Evolutionary conservation across 768 basidiomycete genomes (phyloP).

Genomic region (Lactarius akahatsu): DNA sequence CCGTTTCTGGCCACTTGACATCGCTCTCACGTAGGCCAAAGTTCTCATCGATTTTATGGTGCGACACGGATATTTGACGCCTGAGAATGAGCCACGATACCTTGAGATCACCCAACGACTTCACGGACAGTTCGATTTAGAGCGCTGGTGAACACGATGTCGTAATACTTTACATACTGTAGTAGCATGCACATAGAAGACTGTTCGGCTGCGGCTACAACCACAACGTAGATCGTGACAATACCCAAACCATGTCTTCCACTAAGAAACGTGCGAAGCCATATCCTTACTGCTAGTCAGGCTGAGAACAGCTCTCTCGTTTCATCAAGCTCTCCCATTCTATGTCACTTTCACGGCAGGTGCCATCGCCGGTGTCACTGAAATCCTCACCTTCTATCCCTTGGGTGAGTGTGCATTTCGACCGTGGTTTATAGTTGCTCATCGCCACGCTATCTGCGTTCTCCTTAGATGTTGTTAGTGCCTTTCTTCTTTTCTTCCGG

Average conservation of each 20-base stretch:
- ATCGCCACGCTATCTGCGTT: neutral
- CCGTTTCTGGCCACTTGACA: neutral
- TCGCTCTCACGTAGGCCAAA: slow-evolving; percentile 32
- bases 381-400: slow-evolving; percentile 84
- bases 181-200: neutral
- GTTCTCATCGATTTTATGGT: slow-evolving; percentile 90
- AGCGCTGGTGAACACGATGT: slow-evolving; percentile 40
- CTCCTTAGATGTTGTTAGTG: slow-evolving; percentile 76
- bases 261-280: slow-evolving; percentile 27
- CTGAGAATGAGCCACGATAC: slow-evolving; percentile 84
- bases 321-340: slow-evolving; percentile 71
- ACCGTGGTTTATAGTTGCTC: slow-evolving; percentile 3
- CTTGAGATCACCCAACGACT: slow-evolving; percentile 72
- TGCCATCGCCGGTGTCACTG: slow-evolving; percentile 90
- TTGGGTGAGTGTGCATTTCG: slow-evolving; percentile 56
- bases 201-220: neutral
- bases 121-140: slow-evolving; percentile 70
- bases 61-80: slow-evolving; percentile 79
- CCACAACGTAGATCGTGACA: neutral
- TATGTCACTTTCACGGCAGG: slow-evolving; percentile 90
- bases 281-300: neutral
- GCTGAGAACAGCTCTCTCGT: neutral
- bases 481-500: slow-evolving; percentile 6
- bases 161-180: neutral
- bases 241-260: slow-evolving; percentile 17